phyloP scores from a whole-genome alignment of 768 basidiomycete genomes.

The Hypholoma fasciculare region DNA sequence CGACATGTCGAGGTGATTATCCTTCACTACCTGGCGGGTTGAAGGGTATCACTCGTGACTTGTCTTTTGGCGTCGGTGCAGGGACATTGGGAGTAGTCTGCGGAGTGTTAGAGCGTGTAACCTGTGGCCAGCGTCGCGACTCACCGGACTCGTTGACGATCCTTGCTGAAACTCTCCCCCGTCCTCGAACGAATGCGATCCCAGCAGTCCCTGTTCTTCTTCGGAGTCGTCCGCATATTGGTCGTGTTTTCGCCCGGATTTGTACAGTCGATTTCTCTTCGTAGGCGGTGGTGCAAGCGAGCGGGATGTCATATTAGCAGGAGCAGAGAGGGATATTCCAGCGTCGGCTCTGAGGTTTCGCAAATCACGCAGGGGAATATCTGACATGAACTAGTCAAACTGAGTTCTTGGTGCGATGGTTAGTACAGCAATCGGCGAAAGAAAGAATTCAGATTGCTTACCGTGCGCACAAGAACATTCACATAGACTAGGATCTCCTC shows the following conservation, averaged over 20 bases:
- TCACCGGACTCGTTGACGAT: background rate
- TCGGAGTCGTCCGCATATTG: conserved; percentile 64
- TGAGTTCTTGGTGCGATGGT: too few relatives aligned
- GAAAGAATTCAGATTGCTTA: too few relatives aligned
- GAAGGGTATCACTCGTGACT: conserved; percentile 78
- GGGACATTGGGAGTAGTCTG: conserved; percentile 25
- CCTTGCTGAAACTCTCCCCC: conserved; percentile 13
- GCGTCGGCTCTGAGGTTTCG: conserved; percentile 43
- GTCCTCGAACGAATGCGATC: conserved; percentile 11
- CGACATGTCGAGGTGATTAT: background rate
- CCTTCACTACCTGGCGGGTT: conserved; percentile 53
- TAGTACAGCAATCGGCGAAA: too few relatives aligned
- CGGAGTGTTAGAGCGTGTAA: background rate
- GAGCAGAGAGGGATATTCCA: conserved; percentile 17
- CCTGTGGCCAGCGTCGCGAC: background rate
- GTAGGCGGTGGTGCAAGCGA: conserved; percentile 25
- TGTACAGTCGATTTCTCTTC: conserved; percentile 23
- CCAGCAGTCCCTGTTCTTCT: conserved; percentile 35
- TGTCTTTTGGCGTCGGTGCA: conserved; percentile 51
- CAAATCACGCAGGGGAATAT: conserved; percentile 69
- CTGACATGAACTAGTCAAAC: conserved; percentile 49
- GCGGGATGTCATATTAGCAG: conserved; percentile 24
- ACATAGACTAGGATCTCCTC: too few relatives aligned
- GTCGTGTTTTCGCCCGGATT: conserved; percentile 49
- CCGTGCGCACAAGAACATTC: too few relatives aligned